phyloP scores from a whole-genome alignment of 257 asterid genomes.

The Ajuga chamaepitys region DNA sequence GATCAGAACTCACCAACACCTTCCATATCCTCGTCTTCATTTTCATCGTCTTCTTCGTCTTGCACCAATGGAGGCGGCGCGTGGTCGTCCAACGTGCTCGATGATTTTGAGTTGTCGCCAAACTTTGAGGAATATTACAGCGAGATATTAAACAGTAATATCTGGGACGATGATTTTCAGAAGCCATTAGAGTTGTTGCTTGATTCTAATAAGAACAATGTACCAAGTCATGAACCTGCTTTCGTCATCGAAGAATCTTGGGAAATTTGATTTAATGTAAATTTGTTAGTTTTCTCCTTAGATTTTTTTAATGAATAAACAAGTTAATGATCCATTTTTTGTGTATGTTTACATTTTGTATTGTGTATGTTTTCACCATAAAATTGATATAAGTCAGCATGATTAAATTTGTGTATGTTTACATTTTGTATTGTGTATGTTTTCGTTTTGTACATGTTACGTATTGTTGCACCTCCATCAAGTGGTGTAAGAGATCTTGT shows the following conservation, averaged over 20 bases:
- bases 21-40: conserved; percentile 22
- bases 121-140: conserved; percentile 28
- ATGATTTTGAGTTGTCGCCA: conserved; percentile 24
- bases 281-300: not conserved
- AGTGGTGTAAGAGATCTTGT: too few species aligned
- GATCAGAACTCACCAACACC: conserved; percentile 19
- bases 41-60: not conserved
- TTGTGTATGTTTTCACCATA: too few species aligned
- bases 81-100: conserved; percentile 9
- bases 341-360: not conserved
- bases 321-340: too few species aligned
- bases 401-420: too few species aligned
- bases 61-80: conserved; percentile 5
- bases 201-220: not conserved
- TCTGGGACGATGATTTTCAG: conserved; percentile 40
- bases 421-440: too few species aligned
- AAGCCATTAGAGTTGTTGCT: conserved; percentile 11
- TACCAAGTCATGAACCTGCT: not conserved
- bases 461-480: too few species aligned
- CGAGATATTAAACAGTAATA: conserved; percentile 29
- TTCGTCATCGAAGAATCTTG: not conserved
- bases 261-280: not conserved
- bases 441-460: too few species aligned
- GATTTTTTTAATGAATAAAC: not conserved
- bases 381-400: too few species aligned